Conservation (phyloP, 2,329 filamentous ascomycete genomes). For the Amphichorda felina region DNA sequence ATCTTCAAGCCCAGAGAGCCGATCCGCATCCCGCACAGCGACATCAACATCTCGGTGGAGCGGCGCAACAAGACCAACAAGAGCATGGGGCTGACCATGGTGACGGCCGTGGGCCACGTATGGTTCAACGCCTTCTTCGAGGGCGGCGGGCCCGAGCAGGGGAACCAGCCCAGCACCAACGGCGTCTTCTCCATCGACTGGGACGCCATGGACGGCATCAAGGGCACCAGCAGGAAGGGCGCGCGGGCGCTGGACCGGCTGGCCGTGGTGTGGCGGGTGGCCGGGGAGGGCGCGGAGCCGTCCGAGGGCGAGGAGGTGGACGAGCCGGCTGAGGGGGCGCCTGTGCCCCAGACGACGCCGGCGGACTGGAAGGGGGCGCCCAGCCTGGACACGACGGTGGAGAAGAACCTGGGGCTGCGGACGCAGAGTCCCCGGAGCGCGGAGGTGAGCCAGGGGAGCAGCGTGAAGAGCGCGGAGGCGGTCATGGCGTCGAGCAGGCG, state of each 20-base stretch:
- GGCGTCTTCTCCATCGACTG: conserved; percentile 50
- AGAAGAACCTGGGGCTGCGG: conserved; percentile 58
- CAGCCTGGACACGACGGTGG: conserved; percentile 27
- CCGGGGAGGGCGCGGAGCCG: conserved; percentile 11
- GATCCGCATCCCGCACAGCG: conserved; percentile 64
- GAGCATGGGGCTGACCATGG: conserved; percentile 73
- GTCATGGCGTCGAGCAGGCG: neutral
- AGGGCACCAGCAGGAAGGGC: conserved; percentile 75
- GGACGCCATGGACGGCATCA: conserved; percentile 82
- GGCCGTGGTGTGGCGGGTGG: conserved; percentile 69
- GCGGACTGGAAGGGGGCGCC: conserved; percentile 64
- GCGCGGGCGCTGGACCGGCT: conserved; percentile 70
- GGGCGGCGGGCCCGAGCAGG: conserved; percentile 59
- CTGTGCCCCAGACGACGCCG: conserved; percentile 56
- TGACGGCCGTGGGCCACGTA: conserved; percentile 84
- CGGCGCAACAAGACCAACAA: conserved; percentile 69
- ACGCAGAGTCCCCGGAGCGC: conserved; percentile 52
- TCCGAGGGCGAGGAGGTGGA: conserved; percentile 24
- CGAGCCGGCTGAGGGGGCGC: conserved; percentile 54
- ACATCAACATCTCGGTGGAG: conserved; percentile 85
- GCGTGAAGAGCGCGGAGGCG: conserved; percentile 33
- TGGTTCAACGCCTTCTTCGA: conserved; percentile 98
- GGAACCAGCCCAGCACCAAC: conserved; percentile 52
- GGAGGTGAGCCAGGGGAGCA: conserved; percentile 59
- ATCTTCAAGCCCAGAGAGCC: conserved; percentile 63